Evolutionary conservation across 2,329 filamentous ascomycete genomes (phyloP), one percentile per base, ranked within the genome.

Genomic region (Thielaviopsis musarum): DNA sequence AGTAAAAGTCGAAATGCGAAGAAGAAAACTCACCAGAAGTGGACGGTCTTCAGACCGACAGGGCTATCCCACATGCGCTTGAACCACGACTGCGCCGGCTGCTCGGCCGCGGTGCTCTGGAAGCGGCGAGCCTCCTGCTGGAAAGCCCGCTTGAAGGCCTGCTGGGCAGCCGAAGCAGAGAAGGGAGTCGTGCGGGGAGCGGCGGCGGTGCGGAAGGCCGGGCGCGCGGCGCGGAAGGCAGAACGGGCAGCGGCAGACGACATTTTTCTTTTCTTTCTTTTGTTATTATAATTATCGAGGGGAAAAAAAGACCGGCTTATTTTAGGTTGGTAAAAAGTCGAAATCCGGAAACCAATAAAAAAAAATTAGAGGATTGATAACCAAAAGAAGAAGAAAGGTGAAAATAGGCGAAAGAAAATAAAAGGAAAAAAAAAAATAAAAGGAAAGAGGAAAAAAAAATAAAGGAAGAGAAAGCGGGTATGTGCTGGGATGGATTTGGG

Each of bases 1-100:
- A 17, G 17, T 9, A 3, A 54, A 9, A 12, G 15, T 58, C 22
- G 45, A 21, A 21, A 45, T 45, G 38, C 34, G 15, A 38, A 28
- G 52, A 17, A 38, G 6, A 12, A 5, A 17, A 69, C 78, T 65
- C 76, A 91, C 91, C 93, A 98, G 76, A 98, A 98, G 74, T 98
- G 93, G 67, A 98, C 93, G 63, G 93, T 98, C 84, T 90, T 90
- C 66, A 91, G 66, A 57, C 88, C 88, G 64, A 91, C 73, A 63
- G 87, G 86, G 71, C 85, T 89, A 72, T 88, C 82, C 85, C 85
- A 90, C 78, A 94, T 81, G 73, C 83, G 83, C 77, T 85, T 83
- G 71, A 93, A 83, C 77, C 78, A 84, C 68, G 75, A 74, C 63
- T 71, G 66, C 65, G 73, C 67, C 61, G 72, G 70, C 62, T 71